Evolutionary conservation across 2,329 filamentous ascomycete species (phyloP), one percentile per base, ranked within the genome.

Genomic region (Aspergillus fijiensis): DNA sequence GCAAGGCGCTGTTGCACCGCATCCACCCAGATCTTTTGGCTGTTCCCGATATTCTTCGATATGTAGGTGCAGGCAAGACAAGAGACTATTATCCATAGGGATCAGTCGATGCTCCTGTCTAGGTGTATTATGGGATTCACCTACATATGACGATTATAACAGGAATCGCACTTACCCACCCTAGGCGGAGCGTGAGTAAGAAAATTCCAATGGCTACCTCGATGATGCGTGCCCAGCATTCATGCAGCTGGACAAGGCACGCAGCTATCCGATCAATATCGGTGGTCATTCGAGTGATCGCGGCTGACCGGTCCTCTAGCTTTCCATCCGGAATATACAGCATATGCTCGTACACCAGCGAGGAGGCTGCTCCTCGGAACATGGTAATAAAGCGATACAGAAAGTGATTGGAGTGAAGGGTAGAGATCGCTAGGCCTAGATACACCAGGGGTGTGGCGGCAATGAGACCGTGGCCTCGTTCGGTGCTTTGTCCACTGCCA

Each of bases 1-100:
- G 70, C 72, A 6, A 81, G 72, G 2, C 79, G 74, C 21, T 72
- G 67, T 63, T 81, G 72, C 5, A 79, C 76, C 12, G 74, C 74
- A 19, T 72, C 69, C 35, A 79, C 72, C 79, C 79, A 81, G 19
- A 62, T 55, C 35, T 69, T 71, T 49, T 78, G 76, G 3, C 58
- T 39, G 6, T 27, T 31, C 16, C 60, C 56, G 5, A 63, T 61
- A 57, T 35, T 19, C 16, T 61, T 61, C 10, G 60, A 52, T 19
- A 63, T 59, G 12, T 61, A 42, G n/a, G 35, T 31, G 27, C 47
- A 50, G 14, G 45, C 55, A 33, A 51, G 29, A 14, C 49, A 35
- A 12, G 49, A 51, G 29, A 51, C 49, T 51, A 29, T 9, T 6
- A 16, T 35, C 16, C 27, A 33, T 11, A 0, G 27, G 29, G 3